Evolutionary conservation across 2,329 filamentous ascomycete species (phyloP), one percentile per base, ranked within the genome.

Genomic region (Calonectria pseudoturangicola): DNA sequence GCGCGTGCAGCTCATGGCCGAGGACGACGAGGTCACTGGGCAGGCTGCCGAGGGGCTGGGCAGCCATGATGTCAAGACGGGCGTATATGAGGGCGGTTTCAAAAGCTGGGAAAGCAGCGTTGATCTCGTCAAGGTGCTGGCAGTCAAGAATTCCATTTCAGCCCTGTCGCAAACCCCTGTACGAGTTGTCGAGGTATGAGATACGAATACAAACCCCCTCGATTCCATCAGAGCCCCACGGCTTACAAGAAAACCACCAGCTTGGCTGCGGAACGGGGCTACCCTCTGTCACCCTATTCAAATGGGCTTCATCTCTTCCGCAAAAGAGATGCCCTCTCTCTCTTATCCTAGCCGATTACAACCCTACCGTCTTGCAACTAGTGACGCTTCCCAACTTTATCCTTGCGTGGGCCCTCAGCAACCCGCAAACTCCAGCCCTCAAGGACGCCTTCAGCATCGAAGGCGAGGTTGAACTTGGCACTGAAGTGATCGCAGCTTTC

Each of bases 91-190:
- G 84, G 94, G 94, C 70, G 94, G 94, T 28, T 95, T 96, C 86
- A 97, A 97, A 86, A 96, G 93, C 79, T 97, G 94, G 94, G 94
- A 97, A 85, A 96, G 94, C 84, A 95, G 93, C 72, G 88, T 95
- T 66, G 94, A 97, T 81, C 87, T 97, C 21, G 93, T 94, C 64
- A 94, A 92, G 80, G 91, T 93, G n/a, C 83, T 93, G 36, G 87
- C 87, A 0, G 79, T 82, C 3, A 86, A 86, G 30, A 82, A 85
- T 15, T 82, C 85, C 62, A 77, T 84, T 21, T 72, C 82, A 4
- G 75, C 79, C 60, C 74, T 83, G 72, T 77, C 77, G 25, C 74
- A 82, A 13, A 80, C 81, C 33, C 83, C 86, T 0, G 82, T 86
- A 64, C 85, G 86, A 43, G 80, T 91, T 45, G 85, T 91, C 63